Conservation (phyloP, 1,284 basidiomycete genomes). For the Tylopilus sp. region DNA sequence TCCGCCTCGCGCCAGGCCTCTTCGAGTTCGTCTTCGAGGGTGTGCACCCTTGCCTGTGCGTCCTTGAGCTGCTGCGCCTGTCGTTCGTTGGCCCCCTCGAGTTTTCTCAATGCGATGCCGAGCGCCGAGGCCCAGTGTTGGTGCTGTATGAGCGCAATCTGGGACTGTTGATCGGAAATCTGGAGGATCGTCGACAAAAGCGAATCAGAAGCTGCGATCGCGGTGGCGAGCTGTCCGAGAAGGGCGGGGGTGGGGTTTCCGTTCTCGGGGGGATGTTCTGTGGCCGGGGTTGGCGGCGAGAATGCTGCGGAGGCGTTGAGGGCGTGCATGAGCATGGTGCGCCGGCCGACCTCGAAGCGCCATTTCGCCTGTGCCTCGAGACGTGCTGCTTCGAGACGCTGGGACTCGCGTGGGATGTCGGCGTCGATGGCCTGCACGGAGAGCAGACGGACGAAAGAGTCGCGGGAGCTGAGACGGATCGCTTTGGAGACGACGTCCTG, state of each 20-base stretch:
- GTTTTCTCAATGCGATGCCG: constrained; percentile 68
- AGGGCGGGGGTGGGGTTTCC: constrained; percentile 37
- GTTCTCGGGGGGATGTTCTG: background rate
- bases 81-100: constrained; percentile 66
- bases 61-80: constrained; percentile 53
- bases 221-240: constrained; percentile 54
- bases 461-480: constrained; percentile 63
- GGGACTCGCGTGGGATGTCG: constrained; percentile 52
- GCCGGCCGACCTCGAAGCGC: constrained; percentile 61
- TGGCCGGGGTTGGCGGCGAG: background rate
- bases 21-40: constrained; percentile 65
- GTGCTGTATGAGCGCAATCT: constrained; percentile 56
- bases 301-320: constrained; percentile 41
- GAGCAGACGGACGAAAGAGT: constrained; percentile 67
- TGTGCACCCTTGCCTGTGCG: constrained; percentile 43
- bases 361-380: constrained; percentile 56
- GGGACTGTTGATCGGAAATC: constrained; percentile 56
- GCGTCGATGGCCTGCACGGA: constrained; percentile 56
- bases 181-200: constrained; percentile 53
- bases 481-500: constrained; percentile 69
- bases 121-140: constrained; percentile 67
- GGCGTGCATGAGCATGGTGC: constrained; percentile 67
- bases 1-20: constrained; percentile 77
- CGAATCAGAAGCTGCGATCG: constrained; percentile 55
- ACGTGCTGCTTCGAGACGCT: constrained; percentile 50